phyloP scores from a whole-genome alignment of 1,284 basidiomycete genomes.

The Paramarasmius palmivorus region DNA sequence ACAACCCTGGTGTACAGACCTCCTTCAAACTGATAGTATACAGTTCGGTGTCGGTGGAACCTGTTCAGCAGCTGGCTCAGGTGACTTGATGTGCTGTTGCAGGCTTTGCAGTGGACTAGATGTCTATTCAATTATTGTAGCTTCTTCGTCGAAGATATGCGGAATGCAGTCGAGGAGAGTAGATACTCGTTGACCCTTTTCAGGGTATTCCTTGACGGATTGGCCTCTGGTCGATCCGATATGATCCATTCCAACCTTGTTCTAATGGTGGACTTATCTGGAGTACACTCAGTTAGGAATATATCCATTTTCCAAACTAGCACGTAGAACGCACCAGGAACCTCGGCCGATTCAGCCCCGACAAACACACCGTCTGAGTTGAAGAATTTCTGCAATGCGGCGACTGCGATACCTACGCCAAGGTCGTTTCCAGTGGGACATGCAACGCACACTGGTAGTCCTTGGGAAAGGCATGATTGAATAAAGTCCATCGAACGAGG shows the following conservation, averaged over 20 bases:
- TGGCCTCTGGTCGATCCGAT: conserved; percentile 64
- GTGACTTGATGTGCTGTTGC: not conserved
- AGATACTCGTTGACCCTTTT: conserved; percentile 81
- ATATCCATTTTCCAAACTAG: conserved; percentile 1
- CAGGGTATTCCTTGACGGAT: conserved; percentile 74
- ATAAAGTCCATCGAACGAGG: conserved; percentile 54
- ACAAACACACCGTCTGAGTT: conserved; percentile 45
- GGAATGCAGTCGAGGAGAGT: conserved; percentile 36
- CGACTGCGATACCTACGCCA: conserved; percentile 63
- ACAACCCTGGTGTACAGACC: conserved; percentile 55
- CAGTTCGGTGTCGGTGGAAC: conserved; percentile 35
- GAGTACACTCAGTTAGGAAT: not conserved
- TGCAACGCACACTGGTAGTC: conserved; percentile 47
- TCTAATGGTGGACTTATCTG: conserved; percentile 59
- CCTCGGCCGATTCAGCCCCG: conserved; percentile 4
- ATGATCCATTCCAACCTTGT: conserved; percentile 83
- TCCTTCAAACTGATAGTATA: conserved; percentile 69
- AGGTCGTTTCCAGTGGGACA: conserved; percentile 60
- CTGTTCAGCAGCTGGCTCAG: not conserved
- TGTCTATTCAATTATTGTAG: not conserved
- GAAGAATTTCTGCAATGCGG: conserved; percentile 60
- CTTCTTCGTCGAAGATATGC: not conserved
- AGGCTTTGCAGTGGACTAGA: not conserved
- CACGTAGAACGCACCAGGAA: conserved; percentile 17
- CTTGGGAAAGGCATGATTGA: conserved; percentile 34